Conservation (phyloP, 192 early-diverging fungal species). For the Thamnidium elegans region DNA sequence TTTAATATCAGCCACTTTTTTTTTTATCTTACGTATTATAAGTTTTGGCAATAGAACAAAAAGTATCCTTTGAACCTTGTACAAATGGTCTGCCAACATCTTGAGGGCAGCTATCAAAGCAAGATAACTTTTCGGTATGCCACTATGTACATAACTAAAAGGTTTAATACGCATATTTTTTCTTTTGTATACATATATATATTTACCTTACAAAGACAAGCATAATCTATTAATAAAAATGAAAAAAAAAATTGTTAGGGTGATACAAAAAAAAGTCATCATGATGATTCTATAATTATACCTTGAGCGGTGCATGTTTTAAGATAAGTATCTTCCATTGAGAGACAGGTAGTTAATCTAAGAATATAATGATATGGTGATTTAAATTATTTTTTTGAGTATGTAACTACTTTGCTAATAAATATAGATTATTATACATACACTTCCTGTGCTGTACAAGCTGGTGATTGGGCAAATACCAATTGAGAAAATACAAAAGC, state of each 20-base stretch:
- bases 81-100: constrained; percentile 4
- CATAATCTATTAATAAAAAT: constrained; percentile 25
- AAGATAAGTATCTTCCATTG: constrained; percentile 30
- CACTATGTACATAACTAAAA: constrained; percentile 19
- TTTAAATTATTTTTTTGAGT: neutral
- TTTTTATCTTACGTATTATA: constrained; percentile 13
- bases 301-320: constrained; percentile 22
- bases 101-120: constrained; percentile 24
- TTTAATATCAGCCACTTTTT: neutral
- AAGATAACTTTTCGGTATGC: constrained; percentile 29
- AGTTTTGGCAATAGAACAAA: constrained; percentile 19
- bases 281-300: neutral
- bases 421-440: constrained; percentile 14
- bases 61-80: constrained; percentile 5
- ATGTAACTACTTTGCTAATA: neutral
- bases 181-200: neutral
- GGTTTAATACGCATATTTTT: neutral
- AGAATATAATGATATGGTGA: too few relatives aligned
- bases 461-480: constrained; percentile 6
- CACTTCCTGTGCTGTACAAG: constrained; percentile 25
- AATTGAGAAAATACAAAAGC: neutral
- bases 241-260: neutral
- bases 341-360: constrained; percentile 13
- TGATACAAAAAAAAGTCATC: neutral
- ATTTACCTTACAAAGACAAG: constrained; percentile 35